phyloP scores from a whole-genome alignment of 2,329 filamentous ascomycete species.

The Fusarium sp. region DNA sequence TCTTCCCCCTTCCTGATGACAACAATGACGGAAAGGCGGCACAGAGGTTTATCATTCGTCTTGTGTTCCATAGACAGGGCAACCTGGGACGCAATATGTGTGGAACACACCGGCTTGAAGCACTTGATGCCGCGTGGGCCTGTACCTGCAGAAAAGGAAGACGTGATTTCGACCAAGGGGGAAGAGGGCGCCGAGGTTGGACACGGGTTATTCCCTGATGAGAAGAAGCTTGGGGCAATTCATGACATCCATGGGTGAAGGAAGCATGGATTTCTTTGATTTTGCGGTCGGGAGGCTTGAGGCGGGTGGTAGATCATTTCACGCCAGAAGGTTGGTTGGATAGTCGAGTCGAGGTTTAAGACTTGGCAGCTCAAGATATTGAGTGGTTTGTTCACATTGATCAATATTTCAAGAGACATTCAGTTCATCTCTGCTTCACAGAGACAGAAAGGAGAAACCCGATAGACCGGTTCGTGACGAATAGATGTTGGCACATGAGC shows the following conservation, averaged over 20 bases:
- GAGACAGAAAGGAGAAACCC: not conserved
- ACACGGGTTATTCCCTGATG: not conserved
- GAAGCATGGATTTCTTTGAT: not conserved
- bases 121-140: conserved; percentile 23
- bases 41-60: not conserved
- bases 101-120: conserved; percentile 30
- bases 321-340: not conserved
- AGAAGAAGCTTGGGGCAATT: conserved; percentile 13
- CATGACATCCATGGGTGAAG: not conserved
- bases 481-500: not conserved
- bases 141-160: conserved; percentile 6
- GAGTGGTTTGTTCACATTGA: not conserved
- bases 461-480: not conserved
- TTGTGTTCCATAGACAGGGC: conserved; percentile 21
- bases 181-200: not conserved
- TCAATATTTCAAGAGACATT: not conserved
- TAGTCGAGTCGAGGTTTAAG: not conserved
- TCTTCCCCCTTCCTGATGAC: not conserved
- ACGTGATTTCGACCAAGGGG: not conserved
- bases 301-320: conserved; percentile 1
- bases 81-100: conserved; percentile 36
- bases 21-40: not conserved
- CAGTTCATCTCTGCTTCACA: not conserved
- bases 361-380: not conserved
- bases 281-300: conserved; percentile 4